Evolutionary conservation across 2,329 filamentous ascomycete species (phyloP), one percentile per base, ranked within the genome.

Genomic region (Pestalotiopsis sp.): DNA sequence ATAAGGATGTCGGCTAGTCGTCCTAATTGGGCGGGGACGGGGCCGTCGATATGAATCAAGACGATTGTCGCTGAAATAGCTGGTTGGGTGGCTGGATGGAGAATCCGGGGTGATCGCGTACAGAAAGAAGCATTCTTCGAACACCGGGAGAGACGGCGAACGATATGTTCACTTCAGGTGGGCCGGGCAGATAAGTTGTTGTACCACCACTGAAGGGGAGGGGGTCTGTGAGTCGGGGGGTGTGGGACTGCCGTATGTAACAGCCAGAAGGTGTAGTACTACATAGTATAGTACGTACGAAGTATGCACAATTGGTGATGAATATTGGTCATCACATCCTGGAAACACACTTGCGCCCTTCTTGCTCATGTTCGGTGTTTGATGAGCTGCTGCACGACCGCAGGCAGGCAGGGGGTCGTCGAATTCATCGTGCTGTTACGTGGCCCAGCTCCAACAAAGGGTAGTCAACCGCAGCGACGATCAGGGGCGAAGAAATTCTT

Each of bases 331-430:
- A 62, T 20, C 59, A 20, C 45, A 62, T 39, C 31, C 59, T 36
- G n/a, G 59, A 36, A 62, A 62, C 36, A 12, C 59, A 13, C 17
- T 62, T 36, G 38, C 14, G 13, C 14, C 31, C 27, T 41, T 20
- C 12, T 62, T 39, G 59, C 59, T 20, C 17, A 62, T 39, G 56
- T 62, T 39, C 59, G 59, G 59, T 20, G 59, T 62, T 62, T 62
- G 59, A 62, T 62, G 31, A 62, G n/a, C 27, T 39, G 45, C 45
- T 52, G 45, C 45, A 52, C 17, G 12, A 14, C 17, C 31, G 59
- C 59, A 62, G 25, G 31, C 31, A 36, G 31, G 31, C 31, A 36
- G 31, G 31, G 59, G 25, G n/a, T 62, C 27, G 27, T 59, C 57
- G 7, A 59, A 9, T 14, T 36, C 57, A n/a, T 59, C 57, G 27